These are phyloP conservation scores for Penicillium sp. DNA, from an alignment of 2,329 filamentous ascomycete genomes.

Conservation along the genomic window DNA sequence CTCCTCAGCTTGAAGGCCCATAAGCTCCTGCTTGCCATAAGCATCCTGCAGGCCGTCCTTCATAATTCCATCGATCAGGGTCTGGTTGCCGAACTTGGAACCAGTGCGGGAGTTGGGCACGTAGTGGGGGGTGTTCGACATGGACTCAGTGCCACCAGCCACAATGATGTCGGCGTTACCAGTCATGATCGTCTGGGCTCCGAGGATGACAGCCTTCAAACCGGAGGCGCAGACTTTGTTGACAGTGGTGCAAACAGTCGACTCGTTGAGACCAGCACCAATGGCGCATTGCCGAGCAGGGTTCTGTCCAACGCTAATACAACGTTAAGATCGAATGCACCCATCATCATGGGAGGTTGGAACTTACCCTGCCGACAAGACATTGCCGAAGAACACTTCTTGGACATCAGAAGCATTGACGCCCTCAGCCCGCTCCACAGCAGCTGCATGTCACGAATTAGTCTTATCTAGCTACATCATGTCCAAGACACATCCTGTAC, in stretches of 20 bases:
- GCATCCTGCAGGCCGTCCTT: slow-evolving; percentile 93
- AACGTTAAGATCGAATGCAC: slow-evolving; percentile 11
- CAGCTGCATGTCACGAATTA: slow-evolving; percentile 45
- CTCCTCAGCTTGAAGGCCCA: slow-evolving; percentile 89
- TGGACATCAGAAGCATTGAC: slow-evolving; percentile 87
- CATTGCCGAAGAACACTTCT: slow-evolving; percentile 97
- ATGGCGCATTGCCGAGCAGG: slow-evolving; percentile 92
- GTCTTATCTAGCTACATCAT: slow-evolving; percentile 9
- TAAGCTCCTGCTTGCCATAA: slow-evolving; percentile 87
- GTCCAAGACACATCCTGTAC: neutral
- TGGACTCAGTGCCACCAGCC: slow-evolving; percentile 92
- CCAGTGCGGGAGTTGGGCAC: slow-evolving; percentile 79
- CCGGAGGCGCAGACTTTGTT: slow-evolving; percentile 99
- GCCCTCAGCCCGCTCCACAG: slow-evolving; percentile 76
- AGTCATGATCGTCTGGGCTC: slow-evolving; percentile 94
- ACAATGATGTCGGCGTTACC: slow-evolving; percentile 90
- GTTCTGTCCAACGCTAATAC: slow-evolving; percentile 78
- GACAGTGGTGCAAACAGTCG: slow-evolving; percentile 80
- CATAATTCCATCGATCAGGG: slow-evolving; percentile 81
- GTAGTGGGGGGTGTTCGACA: slow-evolving; percentile 98
- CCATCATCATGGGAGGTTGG: neutral
- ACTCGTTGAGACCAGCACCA: slow-evolving; percentile 73
- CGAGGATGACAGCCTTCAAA: slow-evolving; percentile 89
- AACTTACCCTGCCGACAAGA: slow-evolving; percentile 84
- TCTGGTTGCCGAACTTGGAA: slow-evolving; percentile 89